Evolutionary conservation across 371 early-diverging fungal genomes (phyloP).

Genomic region (Rhizopus microsporus): DNA sequence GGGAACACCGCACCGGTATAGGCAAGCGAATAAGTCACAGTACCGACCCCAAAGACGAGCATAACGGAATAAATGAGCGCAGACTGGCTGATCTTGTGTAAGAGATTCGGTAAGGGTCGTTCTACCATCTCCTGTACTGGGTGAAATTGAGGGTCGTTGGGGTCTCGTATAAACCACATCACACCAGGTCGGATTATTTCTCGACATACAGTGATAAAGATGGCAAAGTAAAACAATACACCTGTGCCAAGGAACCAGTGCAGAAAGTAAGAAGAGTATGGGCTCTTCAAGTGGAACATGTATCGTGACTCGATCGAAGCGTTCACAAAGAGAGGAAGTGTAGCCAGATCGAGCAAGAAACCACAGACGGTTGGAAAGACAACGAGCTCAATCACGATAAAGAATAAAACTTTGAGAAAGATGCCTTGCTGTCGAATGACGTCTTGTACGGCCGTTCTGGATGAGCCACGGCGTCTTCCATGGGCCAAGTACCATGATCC

Average conservation of each 20-base stretch:
- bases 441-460: slow-evolving; percentile 37
- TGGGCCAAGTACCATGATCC: slow-evolving; percentile 56
- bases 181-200: slow-evolving; percentile 88
- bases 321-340: slow-evolving; percentile 73
- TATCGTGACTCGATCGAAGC: slow-evolving; percentile 62
- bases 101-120: slow-evolving; percentile 68
- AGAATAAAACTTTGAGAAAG: slow-evolving; percentile 72
- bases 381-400: slow-evolving; percentile 83
- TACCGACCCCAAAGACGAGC: slow-evolving; percentile 71
- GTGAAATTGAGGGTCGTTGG: slow-evolving; percentile 91
- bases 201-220: slow-evolving; percentile 79
- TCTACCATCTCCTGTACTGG: slow-evolving; percentile 91
- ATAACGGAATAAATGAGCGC: slow-evolving; percentile 78
- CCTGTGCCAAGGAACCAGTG: slow-evolving; percentile 93
- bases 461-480: slow-evolving; percentile 14
- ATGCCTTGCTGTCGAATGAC: slow-evolving; percentile 63
- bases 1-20: slow-evolving; percentile 51
- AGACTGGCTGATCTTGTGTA: slow-evolving; percentile 79
- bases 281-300: slow-evolving; percentile 60
- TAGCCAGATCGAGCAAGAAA: slow-evolving; percentile 78
- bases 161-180: slow-evolving; percentile 96
- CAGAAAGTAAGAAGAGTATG: slow-evolving; percentile 72
- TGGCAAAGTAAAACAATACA: slow-evolving; percentile 91
- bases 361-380: slow-evolving; percentile 90
- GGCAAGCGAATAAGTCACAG: slow-evolving; percentile 49